phyloP scores from a whole-genome alignment of 768 basidiomycete species.

The Dentipellis sp. region DNA sequence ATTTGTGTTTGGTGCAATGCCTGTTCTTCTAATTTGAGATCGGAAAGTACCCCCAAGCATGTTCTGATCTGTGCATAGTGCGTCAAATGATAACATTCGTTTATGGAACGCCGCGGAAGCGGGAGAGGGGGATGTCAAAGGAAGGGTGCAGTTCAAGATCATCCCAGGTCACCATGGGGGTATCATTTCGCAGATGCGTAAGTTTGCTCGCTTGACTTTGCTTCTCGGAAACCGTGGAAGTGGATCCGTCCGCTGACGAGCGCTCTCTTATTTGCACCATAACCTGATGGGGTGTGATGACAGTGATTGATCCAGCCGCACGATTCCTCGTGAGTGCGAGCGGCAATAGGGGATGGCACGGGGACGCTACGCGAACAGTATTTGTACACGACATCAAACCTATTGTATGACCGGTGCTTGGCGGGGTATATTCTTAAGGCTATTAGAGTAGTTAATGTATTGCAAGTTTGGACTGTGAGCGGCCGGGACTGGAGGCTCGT shows the following conservation, averaged over 20 bases:
- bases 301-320: slow-evolving; percentile 81
- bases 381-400: slow-evolving; percentile 83
- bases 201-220: slow-evolving; percentile 24
- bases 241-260: slow-evolving; percentile 12
- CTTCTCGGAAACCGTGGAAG: slow-evolving; percentile 1
- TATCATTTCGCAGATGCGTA: slow-evolving; percentile 87
- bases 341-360: slow-evolving; percentile 91
- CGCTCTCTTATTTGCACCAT: slow-evolving; percentile 2
- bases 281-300: neutral
- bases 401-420: slow-evolving; percentile 3
- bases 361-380: slow-evolving; percentile 82
- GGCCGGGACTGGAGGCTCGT: neutral
- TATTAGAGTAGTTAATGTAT: neutral
- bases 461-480: neutral
- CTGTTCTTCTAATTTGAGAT: neutral
- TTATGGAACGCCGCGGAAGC: slow-evolving; percentile 88
- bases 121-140: slow-evolving; percentile 52
- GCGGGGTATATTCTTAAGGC: neutral
- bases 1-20: neutral
- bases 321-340: slow-evolving; percentile 86
- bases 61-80: slow-evolving; percentile 35
- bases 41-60: neutral
- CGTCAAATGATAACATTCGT: slow-evolving; percentile 87
- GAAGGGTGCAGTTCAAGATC: slow-evolving; percentile 84
- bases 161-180: slow-evolving; percentile 96